Percentiles rank a stretch among this genome's conserved stretches.
Evolutionary conservation across 75 land plant genomes (phyloP).

Genomic region (Ceratopteris richardii): DNA sequence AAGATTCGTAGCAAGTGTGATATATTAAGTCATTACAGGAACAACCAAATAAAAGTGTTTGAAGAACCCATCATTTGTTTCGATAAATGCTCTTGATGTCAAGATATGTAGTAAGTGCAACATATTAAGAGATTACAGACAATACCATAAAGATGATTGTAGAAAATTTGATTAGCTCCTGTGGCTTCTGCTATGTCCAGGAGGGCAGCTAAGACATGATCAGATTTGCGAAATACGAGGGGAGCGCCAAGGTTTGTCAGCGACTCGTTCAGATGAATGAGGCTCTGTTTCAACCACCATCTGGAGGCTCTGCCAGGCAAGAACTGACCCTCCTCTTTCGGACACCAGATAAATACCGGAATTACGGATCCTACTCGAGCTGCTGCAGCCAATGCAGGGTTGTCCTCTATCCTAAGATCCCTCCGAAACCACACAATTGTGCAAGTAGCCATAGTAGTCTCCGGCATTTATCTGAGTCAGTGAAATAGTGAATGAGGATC

Average conservation of each 20-base stretch:
- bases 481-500: too few species aligned
- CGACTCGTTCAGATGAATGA: constrained; percentile 48
- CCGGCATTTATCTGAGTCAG: too few species aligned
- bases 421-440: constrained; percentile 97
- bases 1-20: too few species aligned
- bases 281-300: constrained; percentile 79
- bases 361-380: constrained; percentile 66
- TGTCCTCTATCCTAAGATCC: constrained; percentile 92
- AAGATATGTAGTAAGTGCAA: too few species aligned
- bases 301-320: constrained; percentile 73
- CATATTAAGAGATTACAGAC: not conserved
- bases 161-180: constrained; percentile 59
- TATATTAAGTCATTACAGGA: too few species aligned
- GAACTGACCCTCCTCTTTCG: constrained; percentile 67
- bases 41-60: too few species aligned
- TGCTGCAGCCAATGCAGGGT: constrained; percentile 85
- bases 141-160: constrained; percentile 81
- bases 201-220: constrained; percentile 46
- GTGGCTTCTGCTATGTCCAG: constrained; percentile 35
- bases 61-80: too few species aligned
- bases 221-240: constrained; percentile 40
- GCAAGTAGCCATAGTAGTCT: too few species aligned
- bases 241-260: constrained; percentile 47
- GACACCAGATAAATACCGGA: constrained; percentile 62
- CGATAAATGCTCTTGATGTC: too few species aligned